Conservation (phyloP, 2,329 filamentous ascomycete species). For the Ilyonectria robusta region DNA sequence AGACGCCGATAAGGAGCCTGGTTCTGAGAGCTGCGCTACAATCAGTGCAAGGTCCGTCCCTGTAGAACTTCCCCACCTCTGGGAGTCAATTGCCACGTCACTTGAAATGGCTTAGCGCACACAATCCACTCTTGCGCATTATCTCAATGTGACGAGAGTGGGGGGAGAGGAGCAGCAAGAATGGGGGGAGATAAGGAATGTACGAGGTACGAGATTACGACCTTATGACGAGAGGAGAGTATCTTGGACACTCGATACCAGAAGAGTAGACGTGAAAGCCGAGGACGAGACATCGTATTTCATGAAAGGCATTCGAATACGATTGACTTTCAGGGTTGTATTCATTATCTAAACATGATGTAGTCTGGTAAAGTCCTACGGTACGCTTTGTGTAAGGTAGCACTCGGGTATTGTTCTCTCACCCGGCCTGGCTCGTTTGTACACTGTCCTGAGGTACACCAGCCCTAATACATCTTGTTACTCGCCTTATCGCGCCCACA, state of each 20-base stretch:
- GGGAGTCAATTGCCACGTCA: background rate
- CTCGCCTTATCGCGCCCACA: background rate
- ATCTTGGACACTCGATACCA: background rate
- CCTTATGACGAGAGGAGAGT: background rate
- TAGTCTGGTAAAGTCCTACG: background rate
- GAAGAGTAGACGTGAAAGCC: background rate
- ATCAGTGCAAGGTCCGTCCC: background rate
- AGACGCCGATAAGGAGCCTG: background rate
- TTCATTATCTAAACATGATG: background rate
- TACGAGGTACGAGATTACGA: background rate
- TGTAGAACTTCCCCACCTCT: background rate
- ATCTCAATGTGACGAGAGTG: background rate
- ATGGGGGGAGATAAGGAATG: background rate
- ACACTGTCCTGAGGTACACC: background rate
- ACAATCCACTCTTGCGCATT: slow-evolving; percentile 7
- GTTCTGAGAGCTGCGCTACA: background rate
- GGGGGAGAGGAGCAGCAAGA: background rate
- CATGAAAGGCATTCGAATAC: background rate
- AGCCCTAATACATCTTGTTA: background rate
- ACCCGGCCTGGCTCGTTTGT: background rate
- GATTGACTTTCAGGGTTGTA: background rate
- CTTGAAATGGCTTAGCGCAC: background rate
- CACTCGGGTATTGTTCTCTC: background rate
- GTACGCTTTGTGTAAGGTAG: background rate
- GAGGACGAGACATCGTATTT: background rate